Evolutionary conservation across 2,329 filamentous ascomycete genomes (phyloP).

Genomic region (Stachybotrys elegans): DNA sequence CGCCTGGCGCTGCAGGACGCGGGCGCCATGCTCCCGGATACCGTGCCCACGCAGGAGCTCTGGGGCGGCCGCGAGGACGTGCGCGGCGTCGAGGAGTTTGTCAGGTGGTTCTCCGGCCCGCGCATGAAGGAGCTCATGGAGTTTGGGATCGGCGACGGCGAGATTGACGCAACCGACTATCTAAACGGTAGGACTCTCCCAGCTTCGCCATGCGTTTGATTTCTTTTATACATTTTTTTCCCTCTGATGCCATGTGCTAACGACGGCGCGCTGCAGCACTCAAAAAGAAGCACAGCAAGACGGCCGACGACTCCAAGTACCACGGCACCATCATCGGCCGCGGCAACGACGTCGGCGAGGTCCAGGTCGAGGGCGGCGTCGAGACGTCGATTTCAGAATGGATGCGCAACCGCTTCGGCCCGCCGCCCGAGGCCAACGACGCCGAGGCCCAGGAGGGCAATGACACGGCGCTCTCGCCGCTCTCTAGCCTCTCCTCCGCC

Average conservation of each 20-base stretch:
- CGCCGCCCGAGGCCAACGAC: constrained; percentile 6
- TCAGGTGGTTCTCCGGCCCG: constrained; percentile 71
- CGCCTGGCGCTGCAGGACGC: constrained; percentile 80
- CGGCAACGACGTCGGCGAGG: constrained; percentile 61
- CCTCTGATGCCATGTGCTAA: not conserved
- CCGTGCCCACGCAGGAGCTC: constrained; percentile 62
- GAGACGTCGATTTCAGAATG: constrained; percentile 31
- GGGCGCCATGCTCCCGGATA: constrained; percentile 67
- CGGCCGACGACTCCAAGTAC: constrained; percentile 80
- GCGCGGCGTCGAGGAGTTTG: constrained; percentile 70
- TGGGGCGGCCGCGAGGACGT: constrained; percentile 70
- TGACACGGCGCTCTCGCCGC: constrained; percentile 18
- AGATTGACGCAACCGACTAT: constrained; percentile 63
- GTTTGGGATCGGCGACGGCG: constrained; percentile 67
- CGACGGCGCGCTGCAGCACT: constrained; percentile 46
- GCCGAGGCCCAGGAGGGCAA: constrained; percentile 12
- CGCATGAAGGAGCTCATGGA: constrained; percentile 76
- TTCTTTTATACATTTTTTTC: not conserved
- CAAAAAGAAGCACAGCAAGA: constrained; percentile 90
- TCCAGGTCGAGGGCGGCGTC: constrained; percentile 72
- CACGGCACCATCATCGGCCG: constrained; percentile 79
- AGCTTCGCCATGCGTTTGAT: not conserved
- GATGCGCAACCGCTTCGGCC: constrained; percentile 24
- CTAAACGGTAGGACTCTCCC: constrained; percentile 49
- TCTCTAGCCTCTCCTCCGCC: constrained; percentile 4